Evolutionary conservation across 768 basidiomycete species (phyloP), one percentile per base, ranked within the genome.

Genomic region (Serendipita sp.): DNA sequence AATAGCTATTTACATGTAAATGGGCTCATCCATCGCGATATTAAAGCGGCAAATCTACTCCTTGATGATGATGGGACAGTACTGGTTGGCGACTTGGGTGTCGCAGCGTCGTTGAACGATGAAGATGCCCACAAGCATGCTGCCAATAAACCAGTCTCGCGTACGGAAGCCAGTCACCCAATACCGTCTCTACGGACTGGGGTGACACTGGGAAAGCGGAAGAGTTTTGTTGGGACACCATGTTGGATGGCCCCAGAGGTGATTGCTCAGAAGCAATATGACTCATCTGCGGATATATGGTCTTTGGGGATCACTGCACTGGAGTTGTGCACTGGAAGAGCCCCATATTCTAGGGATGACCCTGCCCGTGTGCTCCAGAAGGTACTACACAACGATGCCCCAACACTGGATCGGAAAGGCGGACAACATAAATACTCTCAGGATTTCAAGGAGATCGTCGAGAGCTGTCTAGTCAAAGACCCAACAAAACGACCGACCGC

Each of bases 191-290:
- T 20, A 34, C 61, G 4, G 58, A 60, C 31, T 53, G 63, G 42
- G 41, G 67, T 17, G 67, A 73, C 70, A 17, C 74, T 88, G 11
- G 82, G 85, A n/a, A 92, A 89, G 69, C 81, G 93, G 63, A 89
- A 86, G 70, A 89, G 86, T 9, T 96, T 96, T 69, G 94, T 96
- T 14, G 94, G 94, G 56, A 96, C 93, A 82, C 94, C 94, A 1
- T 90, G 88, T 70, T 96, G 90, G 90, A 97, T 96, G 93, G 90
- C 94, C 0, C 94, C 94, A 1, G 94, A 97, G 68, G 80, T 96
- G 24, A 88, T 97, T 51, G 80, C 86, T 67, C 88, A 91, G 58
- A 81, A 80, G 66, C 81, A 82, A 62, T 95, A 94, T 71, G 91
- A 94, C 70, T 79, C 83, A 13, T 81, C 84, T 66, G 90, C 90